phyloP scores from a whole-genome alignment of 768 basidiomycete species.

The Tulasnella sp. region DNA sequence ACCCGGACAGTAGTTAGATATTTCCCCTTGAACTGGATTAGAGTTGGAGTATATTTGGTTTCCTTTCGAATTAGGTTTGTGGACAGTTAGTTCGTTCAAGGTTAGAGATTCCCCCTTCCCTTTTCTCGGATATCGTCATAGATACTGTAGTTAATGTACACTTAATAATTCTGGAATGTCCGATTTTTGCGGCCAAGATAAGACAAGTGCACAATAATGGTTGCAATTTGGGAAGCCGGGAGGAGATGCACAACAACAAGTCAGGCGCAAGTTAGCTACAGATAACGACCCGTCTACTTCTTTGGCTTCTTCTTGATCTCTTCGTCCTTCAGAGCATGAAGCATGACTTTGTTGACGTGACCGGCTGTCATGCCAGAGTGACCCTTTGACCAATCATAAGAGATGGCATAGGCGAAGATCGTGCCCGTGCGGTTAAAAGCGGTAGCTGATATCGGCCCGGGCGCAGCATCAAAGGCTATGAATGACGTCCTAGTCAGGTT shows the following conservation, averaged over 20 bases:
- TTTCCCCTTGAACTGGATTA: background rate
- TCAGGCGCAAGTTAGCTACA: background rate
- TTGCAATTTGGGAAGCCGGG: background rate
- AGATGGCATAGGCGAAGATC: constrained; percentile 88
- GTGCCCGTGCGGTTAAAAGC: constrained; percentile 83
- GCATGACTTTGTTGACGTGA: constrained; percentile 41
- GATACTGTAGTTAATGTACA: background rate
- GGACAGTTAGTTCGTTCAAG: background rate
- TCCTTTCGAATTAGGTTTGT: background rate
- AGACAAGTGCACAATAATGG: background rate
- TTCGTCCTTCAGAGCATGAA: constrained; percentile 40
- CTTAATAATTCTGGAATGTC: background rate
- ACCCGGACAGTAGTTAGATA: background rate
- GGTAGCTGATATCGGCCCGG: constrained; percentile 73
- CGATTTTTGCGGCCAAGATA: background rate
- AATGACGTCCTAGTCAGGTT: background rate
- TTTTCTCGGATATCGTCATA: background rate
- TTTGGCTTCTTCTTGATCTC: constrained; percentile 29
- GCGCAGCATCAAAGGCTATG: constrained; percentile 65
- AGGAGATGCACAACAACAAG: background rate
- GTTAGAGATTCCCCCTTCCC: background rate
- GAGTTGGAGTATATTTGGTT: background rate
- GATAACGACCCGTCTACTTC: constrained; percentile 11
- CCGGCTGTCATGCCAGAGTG: constrained; percentile 75
- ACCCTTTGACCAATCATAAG: constrained; percentile 93